Conservation (phyloP, 257 asterid species). For the Buddleja alternifolia region DNA sequence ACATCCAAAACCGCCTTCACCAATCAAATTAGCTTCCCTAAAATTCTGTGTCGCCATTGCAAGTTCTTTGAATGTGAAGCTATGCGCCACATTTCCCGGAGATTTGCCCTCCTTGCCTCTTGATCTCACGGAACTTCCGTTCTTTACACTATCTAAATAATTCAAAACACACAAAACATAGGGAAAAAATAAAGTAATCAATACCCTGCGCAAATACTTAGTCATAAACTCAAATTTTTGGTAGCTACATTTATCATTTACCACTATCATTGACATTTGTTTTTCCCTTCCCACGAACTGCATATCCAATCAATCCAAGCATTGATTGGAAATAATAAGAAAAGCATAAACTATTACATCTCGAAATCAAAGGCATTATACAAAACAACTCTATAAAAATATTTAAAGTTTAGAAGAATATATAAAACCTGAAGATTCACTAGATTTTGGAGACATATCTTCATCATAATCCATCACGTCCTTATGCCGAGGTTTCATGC, state of each 20-base stretch:
- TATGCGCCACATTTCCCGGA: slow-evolving; percentile 36
- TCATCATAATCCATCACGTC: slow-evolving; percentile 46
- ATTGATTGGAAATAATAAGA: slow-evolving; percentile 3
- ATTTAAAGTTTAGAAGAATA: neutral
- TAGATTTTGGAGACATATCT: slow-evolving; percentile 37
- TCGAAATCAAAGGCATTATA: too few relatives aligned
- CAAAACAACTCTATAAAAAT: too few relatives aligned
- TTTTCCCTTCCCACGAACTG: slow-evolving; percentile 34
- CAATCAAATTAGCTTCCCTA: slow-evolving; percentile 46
- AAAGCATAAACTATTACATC: too few relatives aligned
- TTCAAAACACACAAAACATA: slow-evolving; percentile 1
- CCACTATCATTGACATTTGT: slow-evolving; percentile 26
- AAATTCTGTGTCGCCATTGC: slow-evolving; percentile 52
- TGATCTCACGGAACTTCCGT: slow-evolving; percentile 21
- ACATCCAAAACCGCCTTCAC: slow-evolving; percentile 64
- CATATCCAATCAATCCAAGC: slow-evolving; percentile 18
- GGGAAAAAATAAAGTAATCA: neutral
- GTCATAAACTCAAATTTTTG: neutral
- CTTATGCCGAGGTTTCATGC: slow-evolving; percentile 41
- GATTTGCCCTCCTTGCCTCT: slow-evolving; percentile 21
- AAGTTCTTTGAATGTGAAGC: slow-evolving; percentile 52
- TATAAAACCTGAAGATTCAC: slow-evolving; percentile 49
- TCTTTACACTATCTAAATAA: slow-evolving; percentile 29
- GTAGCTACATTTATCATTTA: slow-evolving; percentile 17
- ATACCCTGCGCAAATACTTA: neutral